phyloP scores from a whole-genome alignment of 768 basidiomycete species.

The Dictyophora rubrovolvata region DNA sequence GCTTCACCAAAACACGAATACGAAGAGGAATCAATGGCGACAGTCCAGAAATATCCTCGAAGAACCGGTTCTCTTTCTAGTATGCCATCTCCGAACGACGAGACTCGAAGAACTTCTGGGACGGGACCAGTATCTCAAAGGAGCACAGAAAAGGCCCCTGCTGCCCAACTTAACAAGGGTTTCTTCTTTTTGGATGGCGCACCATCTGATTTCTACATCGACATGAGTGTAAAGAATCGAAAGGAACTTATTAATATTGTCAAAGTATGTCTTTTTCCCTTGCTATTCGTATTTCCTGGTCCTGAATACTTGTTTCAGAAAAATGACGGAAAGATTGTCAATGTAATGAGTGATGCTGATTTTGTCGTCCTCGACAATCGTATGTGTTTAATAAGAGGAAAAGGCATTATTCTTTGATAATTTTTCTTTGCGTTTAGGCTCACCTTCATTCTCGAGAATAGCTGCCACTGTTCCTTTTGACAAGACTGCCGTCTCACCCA shows the following conservation, averaged over 20 bases:
- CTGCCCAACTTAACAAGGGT: constrained; percentile 19
- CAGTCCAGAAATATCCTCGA: neutral
- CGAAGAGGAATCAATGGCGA: neutral
- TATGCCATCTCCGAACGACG: neutral
- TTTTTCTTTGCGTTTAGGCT: neutral
- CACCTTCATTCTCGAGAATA: neutral
- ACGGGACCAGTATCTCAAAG: neutral
- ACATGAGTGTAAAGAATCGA: constrained; percentile 53
- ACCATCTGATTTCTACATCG: constrained; percentile 50
- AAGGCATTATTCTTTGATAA: neutral
- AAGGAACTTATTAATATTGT: constrained; percentile 40
- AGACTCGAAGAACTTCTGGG: neutral
- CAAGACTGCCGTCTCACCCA: constrained; percentile 1
- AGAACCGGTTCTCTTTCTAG: neutral
- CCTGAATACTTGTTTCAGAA: constrained; percentile 30
- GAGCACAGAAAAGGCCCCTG: neutral
- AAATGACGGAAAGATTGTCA: constrained; percentile 53
- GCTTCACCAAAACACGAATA: neutral
- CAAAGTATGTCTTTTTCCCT: constrained; percentile 36
- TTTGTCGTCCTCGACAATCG: constrained; percentile 42
- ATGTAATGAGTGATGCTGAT: constrained; percentile 45
- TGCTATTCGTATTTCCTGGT: neutral
- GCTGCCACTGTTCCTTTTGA: neutral
- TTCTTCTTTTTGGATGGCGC: constrained; percentile 35
- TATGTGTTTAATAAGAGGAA: neutral